These are phyloP conservation scores for Fusarium buxicola DNA, from an alignment of 2,329 filamentous ascomycete species.

Conservation along the genomic window DNA sequence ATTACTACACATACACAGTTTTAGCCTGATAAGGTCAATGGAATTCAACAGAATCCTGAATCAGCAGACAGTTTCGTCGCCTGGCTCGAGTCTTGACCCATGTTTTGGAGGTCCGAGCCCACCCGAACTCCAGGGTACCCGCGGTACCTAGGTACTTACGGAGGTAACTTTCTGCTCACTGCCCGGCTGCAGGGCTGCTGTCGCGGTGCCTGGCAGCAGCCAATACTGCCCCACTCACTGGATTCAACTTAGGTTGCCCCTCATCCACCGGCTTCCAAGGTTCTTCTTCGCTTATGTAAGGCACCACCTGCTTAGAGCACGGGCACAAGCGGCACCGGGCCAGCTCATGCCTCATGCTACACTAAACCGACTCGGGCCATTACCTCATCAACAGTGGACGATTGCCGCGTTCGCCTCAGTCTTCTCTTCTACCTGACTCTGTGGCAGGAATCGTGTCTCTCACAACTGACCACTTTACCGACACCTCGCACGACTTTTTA, in stretches of 20 bases:
- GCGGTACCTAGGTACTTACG: too few relatives aligned
- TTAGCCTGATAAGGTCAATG: slow-evolving; percentile 9
- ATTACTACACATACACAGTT: background rate
- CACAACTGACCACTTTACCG: slow-evolving; percentile 26
- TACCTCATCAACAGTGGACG: slow-evolving; percentile 45
- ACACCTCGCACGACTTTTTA: slow-evolving; percentile 21
- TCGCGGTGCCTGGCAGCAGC: slow-evolving; percentile 11
- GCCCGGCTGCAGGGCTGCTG: slow-evolving; percentile 21
- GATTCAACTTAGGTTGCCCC: slow-evolving; percentile 7
- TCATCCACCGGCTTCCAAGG: background rate
- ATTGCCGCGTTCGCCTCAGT: slow-evolving; percentile 30
- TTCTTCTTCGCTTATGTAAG: slow-evolving; percentile 35
- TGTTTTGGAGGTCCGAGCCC: slow-evolving; percentile 19
- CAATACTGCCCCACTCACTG: background rate
- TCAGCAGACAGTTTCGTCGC: slow-evolving; percentile 1
- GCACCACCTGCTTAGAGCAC: slow-evolving; percentile 2
- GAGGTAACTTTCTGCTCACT: slow-evolving; percentile 11
- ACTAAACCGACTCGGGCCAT: slow-evolving; percentile 39
- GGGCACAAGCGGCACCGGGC: slow-evolving; percentile 16
- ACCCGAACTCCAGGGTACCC: slow-evolving; percentile 9
- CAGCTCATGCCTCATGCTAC: slow-evolving; percentile 37
- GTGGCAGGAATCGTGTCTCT: slow-evolving; percentile 26
- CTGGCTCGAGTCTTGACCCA: slow-evolving; percentile 5
- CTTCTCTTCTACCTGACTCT: slow-evolving; percentile 26
- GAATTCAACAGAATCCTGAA: slow-evolving; percentile 30